Evolutionary conservation across 306 rosid species (phyloP), one percentile per base, ranked within the genome.

Genomic region (Pterocarpus macrocarpus): DNA sequence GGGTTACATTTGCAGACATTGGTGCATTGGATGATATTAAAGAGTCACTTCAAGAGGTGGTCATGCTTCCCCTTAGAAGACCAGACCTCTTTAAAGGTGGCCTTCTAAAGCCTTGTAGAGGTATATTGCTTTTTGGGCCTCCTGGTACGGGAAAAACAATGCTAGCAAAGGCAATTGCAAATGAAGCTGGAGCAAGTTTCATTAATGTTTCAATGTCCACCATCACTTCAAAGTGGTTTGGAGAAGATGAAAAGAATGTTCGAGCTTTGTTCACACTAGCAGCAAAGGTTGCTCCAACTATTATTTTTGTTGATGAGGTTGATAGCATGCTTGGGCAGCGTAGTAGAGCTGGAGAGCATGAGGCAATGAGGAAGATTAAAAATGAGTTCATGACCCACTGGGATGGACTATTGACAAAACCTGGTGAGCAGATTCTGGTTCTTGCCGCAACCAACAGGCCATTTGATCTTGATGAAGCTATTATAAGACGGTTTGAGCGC

Each of bases 391-490:
- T 91, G 95, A 43, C 86, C 8, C 92, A 85, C 63, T 91, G 95
- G 95, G 92, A 91, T 80, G 95, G 92, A 22, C 90, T 91, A 53
- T 73, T 91, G 87, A 83, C 95, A 14, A 87, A 89, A 77, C 59
- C 95, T 2, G 91, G 91, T 8, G 89, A 89, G 73, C 81, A 65
- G 1, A 89, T 89, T 72, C 92, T 89, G 64, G 95, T 91, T 73
- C 92, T 91, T 53, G 95, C 92, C 14, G 92, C 95, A 12, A 91
- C 95, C 82, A 91, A 91, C 83, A 85, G 95, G 80, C 95, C 95
- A 69, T 91, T 91, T 84, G 95, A 91, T 87, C 95, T 91, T 72
- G 95, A 91, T 81, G 92, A 91, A 78, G 95, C 95, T 17, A 89
- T 91, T 81, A 91, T 91, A 52, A 83, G 92, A 81, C 86, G 95